A percentile compares a stretch with the other conserved stretches of the same genome.
Evolutionary conservation across 192 early-diverging fungal genomes (phyloP).

Genomic region (Podila minutissima): DNA sequence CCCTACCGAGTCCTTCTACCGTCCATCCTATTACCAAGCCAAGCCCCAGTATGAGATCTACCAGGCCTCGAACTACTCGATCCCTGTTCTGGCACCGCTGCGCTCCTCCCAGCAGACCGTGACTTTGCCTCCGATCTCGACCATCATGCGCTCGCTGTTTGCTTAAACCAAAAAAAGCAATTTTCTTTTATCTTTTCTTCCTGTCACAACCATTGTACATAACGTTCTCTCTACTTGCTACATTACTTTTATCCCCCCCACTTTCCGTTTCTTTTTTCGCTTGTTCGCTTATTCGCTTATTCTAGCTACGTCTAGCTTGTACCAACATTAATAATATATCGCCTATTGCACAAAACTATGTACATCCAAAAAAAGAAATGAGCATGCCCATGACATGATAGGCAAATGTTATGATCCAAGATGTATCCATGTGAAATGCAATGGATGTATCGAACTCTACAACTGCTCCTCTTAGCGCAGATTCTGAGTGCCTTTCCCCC

Average conservation of each 20-base stretch:
- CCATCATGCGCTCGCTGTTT: conserved; percentile 22
- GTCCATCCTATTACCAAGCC: neutral
- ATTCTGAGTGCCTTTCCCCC: no score
- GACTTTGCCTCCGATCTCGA: conserved; percentile 43
- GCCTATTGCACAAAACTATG: neutral
- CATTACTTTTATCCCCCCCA: neutral
- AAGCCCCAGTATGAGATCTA: neutral
- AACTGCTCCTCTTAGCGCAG: no score
- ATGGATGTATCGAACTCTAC: no score
- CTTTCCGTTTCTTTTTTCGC: neutral
- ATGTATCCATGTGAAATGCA: no score
- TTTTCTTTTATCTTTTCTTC: neutral
- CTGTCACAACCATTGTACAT: no score
- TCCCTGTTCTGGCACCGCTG: conserved; percentile 21
- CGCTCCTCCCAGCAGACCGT: conserved; percentile 8
- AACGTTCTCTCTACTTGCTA: neutral
- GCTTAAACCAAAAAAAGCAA: neutral
- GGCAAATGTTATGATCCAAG: no score
- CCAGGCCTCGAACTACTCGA: neutral
- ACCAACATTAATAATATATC: neutral
- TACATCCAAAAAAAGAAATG: neutral
- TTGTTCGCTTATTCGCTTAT: no score
- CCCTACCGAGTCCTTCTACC: neutral
- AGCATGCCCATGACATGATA: neutral
- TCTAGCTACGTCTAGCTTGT: no score